These are phyloP conservation scores for Chalara sp. DNA, from an alignment of 2,329 filamentous ascomycete species.

Conservation along the genomic window DNA sequence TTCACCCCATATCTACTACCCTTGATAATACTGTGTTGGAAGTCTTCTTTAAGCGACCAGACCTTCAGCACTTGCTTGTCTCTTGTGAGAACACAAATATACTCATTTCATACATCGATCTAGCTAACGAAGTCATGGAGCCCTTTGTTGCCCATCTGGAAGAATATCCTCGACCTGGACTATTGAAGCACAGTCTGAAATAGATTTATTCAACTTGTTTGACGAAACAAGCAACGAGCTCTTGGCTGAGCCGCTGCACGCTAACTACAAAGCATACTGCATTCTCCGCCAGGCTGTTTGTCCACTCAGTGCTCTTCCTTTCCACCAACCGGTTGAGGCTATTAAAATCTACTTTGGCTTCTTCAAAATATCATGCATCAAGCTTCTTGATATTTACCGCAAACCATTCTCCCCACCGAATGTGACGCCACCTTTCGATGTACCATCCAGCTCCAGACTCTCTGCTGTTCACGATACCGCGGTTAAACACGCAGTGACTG, in stretches of 20 bases:
- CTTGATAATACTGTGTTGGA: too few relatives aligned
- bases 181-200: too few relatives aligned
- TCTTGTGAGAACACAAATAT: constrained; percentile 24
- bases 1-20: too few relatives aligned
- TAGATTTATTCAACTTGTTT: too few relatives aligned
- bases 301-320: neutral
- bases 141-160: constrained; percentile 7
- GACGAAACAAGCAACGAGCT: neutral
- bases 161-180: too few relatives aligned
- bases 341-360: neutral
- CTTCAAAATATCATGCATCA: neutral
- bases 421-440: too few relatives aligned
- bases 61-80: constrained; percentile 21
- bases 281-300: neutral
- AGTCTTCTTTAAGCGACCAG: constrained; percentile 24
- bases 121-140: constrained; percentile 27
- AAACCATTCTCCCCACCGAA: too few relatives aligned
- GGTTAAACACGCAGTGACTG: too few relatives aligned
- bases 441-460: too few relatives aligned
- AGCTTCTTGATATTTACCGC: too few relatives aligned
- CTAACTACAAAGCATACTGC: neutral
- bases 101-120: constrained; percentile 24
- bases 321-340: neutral
- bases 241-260: neutral
- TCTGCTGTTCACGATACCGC: too few relatives aligned